Evolutionary conservation across 495 filamentous ascomycete species (phyloP).

Genomic region (Filosporella fistucella): DNA sequence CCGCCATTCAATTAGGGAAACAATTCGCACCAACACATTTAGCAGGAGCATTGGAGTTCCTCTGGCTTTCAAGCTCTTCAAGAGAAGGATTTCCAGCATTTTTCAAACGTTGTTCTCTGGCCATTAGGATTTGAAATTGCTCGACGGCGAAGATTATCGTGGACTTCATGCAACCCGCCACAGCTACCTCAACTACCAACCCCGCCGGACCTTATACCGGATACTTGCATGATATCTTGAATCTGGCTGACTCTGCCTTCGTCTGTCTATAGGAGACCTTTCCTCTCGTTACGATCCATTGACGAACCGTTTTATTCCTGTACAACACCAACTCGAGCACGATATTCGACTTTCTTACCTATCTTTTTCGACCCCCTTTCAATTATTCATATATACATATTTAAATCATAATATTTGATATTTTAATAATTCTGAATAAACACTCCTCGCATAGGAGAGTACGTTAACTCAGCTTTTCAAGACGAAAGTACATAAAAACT

Average conservation of each 20-base stretch:
- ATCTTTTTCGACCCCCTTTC: neutral
- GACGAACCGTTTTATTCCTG: constrained; percentile 1
- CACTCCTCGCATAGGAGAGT: too few relatives aligned
- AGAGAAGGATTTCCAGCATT: too few relatives aligned
- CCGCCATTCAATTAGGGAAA: too few relatives aligned
- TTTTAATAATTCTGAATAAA: too few relatives aligned
- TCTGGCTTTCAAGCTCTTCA: too few relatives aligned
- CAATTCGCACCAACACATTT: too few relatives aligned
- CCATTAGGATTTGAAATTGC: too few relatives aligned
- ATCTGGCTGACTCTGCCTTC: constrained; percentile 12
- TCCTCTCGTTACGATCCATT: constrained; percentile 8
- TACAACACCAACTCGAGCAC: neutral
- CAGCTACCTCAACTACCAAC: constrained; percentile 2
- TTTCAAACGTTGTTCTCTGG: too few relatives aligned
- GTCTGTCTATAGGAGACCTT: constrained; percentile 8
- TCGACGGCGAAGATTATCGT: constrained; percentile 12
- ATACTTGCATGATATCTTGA: constrained; percentile 14
- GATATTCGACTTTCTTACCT: neutral
- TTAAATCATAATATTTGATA: too few relatives aligned
- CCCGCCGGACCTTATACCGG: constrained; percentile 9
- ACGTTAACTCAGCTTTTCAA: too few relatives aligned
- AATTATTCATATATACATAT: neutral
- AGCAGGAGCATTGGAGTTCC: too few relatives aligned
- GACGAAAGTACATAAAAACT: constrained; percentile 15
- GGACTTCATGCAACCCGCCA: constrained; percentile 12